These are phyloP conservation scores for Gypsophila paniculata DNA, from an alignment of 179 eudicot species.

Conservation along the genomic window DNA sequence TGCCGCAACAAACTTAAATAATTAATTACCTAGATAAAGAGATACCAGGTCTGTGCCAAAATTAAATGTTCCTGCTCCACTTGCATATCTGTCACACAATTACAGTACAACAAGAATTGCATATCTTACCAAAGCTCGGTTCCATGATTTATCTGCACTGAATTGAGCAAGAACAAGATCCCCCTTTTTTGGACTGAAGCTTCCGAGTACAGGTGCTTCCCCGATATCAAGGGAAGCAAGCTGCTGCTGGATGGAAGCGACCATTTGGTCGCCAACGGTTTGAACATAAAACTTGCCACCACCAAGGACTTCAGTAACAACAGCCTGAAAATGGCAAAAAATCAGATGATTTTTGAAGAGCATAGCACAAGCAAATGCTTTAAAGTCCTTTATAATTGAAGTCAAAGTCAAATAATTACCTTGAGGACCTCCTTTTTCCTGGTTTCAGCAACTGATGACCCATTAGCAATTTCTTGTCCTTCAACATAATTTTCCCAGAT, in stretches of 20 bases:
- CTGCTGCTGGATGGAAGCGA: constrained; percentile 73
- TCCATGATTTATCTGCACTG: constrained; percentile 91
- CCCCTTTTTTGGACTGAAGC: constrained; percentile 83
- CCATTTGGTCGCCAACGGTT: constrained; percentile 60
- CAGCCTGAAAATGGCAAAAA: constrained; percentile 42
- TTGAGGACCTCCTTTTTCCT: constrained; percentile 79
- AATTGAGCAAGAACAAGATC: constrained; percentile 89
- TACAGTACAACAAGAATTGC: background rate
- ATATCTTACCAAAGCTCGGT: constrained; percentile 78
- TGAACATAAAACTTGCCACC: constrained; percentile 94
- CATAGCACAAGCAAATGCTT: background rate
- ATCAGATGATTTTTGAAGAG: constrained; percentile 7
- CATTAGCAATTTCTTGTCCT: constrained; percentile 78
- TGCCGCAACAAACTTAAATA: constrained; percentile 20
- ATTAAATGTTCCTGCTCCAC: background rate
- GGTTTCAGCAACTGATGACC: constrained; percentile 43
- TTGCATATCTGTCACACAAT: background rate
- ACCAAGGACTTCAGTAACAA: constrained; percentile 72
- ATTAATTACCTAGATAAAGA: background rate
- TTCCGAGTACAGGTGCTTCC: constrained; percentile 72
- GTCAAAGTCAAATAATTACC: constrained; percentile 31
- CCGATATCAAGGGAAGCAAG: constrained; percentile 66
- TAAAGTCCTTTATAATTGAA: background rate
- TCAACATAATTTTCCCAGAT: constrained; percentile 95
- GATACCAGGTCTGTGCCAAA: constrained; percentile 1